phyloP scores from a whole-genome alignment of 176 grass and related monocot genomes.

The Oryza rufipogon region DNA sequence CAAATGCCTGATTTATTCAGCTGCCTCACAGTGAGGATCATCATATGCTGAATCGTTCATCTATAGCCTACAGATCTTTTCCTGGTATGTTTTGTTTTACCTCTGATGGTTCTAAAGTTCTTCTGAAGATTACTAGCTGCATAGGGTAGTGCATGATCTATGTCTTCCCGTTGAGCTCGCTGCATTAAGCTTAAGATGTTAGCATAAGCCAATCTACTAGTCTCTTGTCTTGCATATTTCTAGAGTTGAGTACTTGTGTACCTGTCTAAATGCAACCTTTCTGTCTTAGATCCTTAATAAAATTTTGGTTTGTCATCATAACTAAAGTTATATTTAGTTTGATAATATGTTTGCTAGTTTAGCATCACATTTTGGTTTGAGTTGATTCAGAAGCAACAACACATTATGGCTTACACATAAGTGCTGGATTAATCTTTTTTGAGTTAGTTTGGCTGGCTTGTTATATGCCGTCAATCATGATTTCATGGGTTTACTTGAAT shows the following conservation, averaged over 20 bases:
- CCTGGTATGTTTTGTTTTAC: conserved; percentile 60
- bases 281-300: background rate
- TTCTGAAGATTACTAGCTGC: conserved; percentile 15
- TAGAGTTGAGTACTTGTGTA: conserved; percentile 8
- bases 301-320: background rate
- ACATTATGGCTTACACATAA: background rate
- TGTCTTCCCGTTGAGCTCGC: conserved; percentile 6
- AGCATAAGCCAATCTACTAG: conserved; percentile 6
- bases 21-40: conserved; percentile 59
- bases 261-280: conserved; percentile 33
- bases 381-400: conserved; percentile 8
- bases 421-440: background rate
- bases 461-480: conserved; percentile 12
- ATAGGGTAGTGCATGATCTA: background rate
- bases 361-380: background rate
- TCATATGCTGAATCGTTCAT: conserved; percentile 41
- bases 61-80: conserved; percentile 56
- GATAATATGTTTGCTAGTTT: conserved; percentile 10
- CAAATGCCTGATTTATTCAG: conserved; percentile 50
- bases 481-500: conserved; percentile 17
- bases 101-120: conserved; percentile 34
- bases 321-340: background rate
- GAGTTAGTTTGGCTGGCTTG: background rate
- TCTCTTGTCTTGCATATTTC: background rate
- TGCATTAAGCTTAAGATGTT: conserved; percentile 14